These are phyloP conservation scores for Aspergillus pseudoterreus DNA, from an alignment of 2,329 filamentous ascomycete species.

Conservation along the genomic window DNA sequence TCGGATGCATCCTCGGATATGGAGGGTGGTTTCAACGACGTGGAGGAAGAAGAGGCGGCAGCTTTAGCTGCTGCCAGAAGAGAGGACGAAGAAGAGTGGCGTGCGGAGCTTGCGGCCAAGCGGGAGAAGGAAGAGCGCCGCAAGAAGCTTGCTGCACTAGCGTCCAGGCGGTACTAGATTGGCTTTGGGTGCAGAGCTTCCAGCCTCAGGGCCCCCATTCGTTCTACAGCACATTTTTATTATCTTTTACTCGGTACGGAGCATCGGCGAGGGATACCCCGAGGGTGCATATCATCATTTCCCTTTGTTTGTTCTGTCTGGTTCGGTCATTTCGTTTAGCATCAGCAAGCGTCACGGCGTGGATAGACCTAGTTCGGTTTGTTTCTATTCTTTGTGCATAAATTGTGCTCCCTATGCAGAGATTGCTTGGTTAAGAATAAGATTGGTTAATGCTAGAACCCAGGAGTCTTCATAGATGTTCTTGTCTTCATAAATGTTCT, in stretches of 20 bases:
- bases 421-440: not conserved
- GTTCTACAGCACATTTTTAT: conserved; percentile 9
- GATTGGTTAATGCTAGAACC: not conserved
- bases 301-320: conserved; percentile 3
- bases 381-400: conserved; percentile 8
- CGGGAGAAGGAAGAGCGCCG: conserved; percentile 45
- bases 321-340: conserved; percentile 16
- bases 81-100: conserved; percentile 47
- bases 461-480: not conserved
- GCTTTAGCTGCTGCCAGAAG: conserved; percentile 39
- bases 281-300: conserved; percentile 19
- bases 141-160: conserved; percentile 39
- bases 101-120: conserved; percentile 42
- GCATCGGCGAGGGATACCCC: conserved; percentile 26
- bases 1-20: conserved; percentile 49
- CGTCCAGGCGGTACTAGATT: conserved; percentile 24
- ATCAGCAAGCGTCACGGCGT: conserved; percentile 32
- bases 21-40: conserved; percentile 47
- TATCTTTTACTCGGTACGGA: conserved; percentile 16
- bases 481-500: not conserved
- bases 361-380: conserved; percentile 20
- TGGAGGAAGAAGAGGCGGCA: conserved; percentile 43
- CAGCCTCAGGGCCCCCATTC: not conserved
- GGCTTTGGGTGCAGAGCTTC: not conserved
- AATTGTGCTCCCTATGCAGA: conserved; percentile 2